Percentiles rank a stretch among this genome's conserved stretches.
phyloP scores from a whole-genome alignment of 495 filamentous ascomycete species.

The Trichoderma parareesei region DNA sequence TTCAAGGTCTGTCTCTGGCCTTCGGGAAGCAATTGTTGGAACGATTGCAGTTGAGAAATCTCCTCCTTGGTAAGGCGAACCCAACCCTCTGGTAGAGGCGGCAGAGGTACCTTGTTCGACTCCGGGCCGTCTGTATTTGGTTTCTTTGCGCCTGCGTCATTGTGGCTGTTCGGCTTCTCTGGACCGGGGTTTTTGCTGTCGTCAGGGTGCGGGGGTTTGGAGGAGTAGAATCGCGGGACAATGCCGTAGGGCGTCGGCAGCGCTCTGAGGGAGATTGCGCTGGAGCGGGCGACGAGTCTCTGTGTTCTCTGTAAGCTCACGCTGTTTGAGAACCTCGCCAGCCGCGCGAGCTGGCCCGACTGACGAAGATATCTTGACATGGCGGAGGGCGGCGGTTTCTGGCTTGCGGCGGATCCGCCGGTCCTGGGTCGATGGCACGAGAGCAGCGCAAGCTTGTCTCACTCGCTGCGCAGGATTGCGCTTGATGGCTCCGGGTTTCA shows the following conservation, averaged over 20 bases:
- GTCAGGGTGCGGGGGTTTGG: background rate
- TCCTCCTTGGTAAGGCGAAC: slow-evolving; percentile 21
- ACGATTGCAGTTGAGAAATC: background rate
- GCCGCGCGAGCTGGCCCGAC: slow-evolving; percentile 12
- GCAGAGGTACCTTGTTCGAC: slow-evolving; percentile 15
- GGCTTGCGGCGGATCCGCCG: slow-evolving; percentile 8
- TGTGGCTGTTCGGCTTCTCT: background rate
- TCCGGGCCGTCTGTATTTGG: slow-evolving; percentile 17
- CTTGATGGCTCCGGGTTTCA: background rate
- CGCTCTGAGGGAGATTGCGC: background rate
- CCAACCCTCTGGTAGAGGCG: slow-evolving; percentile 25
- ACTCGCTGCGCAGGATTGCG: slow-evolving; percentile 6
- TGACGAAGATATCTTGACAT: slow-evolving; percentile 13
- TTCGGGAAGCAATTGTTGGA: background rate
- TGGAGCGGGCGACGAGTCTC: background rate
- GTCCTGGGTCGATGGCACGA: background rate
- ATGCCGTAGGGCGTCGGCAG: background rate
- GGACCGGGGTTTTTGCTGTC: background rate
- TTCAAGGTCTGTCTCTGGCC: slow-evolving; percentile 1
- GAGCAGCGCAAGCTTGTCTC: background rate
- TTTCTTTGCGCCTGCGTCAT: slow-evolving; percentile 16
- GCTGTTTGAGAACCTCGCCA: slow-evolving; percentile 2
- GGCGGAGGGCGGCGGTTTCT: background rate
- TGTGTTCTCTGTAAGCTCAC: background rate
- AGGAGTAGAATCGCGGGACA: slow-evolving; percentile 5